Evolutionary conservation across 2,329 filamentous ascomycete genomes (phyloP), one percentile per base, ranked within the genome.

Genomic region (Verticillium dahliae): DNA sequence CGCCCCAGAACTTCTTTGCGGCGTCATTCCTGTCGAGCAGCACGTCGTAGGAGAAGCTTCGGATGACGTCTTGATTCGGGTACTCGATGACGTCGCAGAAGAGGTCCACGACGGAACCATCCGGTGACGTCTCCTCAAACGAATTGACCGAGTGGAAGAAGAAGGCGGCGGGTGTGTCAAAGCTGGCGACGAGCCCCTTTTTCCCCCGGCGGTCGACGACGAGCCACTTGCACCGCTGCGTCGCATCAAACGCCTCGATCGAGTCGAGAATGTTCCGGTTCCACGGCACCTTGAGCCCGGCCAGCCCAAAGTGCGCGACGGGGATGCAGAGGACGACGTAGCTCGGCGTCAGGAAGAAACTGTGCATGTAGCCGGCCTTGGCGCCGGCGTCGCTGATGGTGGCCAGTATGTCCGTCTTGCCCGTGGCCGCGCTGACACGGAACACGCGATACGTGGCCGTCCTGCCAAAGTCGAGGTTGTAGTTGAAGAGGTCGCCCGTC

Each of bases 61-160:
- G 80, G 41, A 95, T 76, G 15, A 92, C 78, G 62, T 91, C 86
- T 0, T 83, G 74, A 59, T 84, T 88, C 0, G 84, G 79, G 68
- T 89, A 92, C 59, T 83, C 77, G 35, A 87, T 74, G 1, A 89
- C 71, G 63, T 96, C 91, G 60, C 88, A 85, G 35, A 86, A 77
- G 18, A 95, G 78, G 62, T 87, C 79, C 5, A 75, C 62, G 1
- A 66, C 72, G 13, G 60, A 59, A 10, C 67, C 61, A 11, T 69
- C 61, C 2, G 69, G 70, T 0, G 70, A 63, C 0, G 68, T 65
- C 65, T 90, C 83, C 68, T 94, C 90, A 71, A 87, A 95, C 0
- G 90, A 84, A 67, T 96, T 96, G 70, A 91, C 78, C 0, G 84
- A 85, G 74, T 96, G 91, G 72, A 96, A 96, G 73, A 86, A 88